Conservation (phyloP, 805 yeast species). For the Myxozyma neglecta region DNA sequence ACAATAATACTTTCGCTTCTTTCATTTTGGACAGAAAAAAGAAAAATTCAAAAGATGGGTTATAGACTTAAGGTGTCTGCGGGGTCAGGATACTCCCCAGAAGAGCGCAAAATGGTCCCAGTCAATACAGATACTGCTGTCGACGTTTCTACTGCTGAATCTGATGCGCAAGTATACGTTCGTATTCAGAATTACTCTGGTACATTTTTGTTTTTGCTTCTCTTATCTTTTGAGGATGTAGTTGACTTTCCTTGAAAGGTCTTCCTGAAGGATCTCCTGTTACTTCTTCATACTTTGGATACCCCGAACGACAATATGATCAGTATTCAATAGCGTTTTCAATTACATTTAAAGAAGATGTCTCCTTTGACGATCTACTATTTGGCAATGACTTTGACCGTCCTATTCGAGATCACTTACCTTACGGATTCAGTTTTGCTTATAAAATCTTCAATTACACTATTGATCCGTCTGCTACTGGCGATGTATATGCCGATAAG, state of each 20-base stretch:
- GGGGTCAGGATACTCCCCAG: conserved; percentile 6
- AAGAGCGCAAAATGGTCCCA: not conserved
- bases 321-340: conserved; percentile 43
- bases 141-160: not conserved
- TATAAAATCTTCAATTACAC: conserved; percentile 55
- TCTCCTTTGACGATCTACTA: conserved; percentile 46
- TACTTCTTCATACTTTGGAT: conserved; percentile 36
- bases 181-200: conserved; percentile 23
- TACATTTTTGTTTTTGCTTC: not conserved
- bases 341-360: conserved; percentile 45
- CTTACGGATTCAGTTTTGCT: conserved; percentile 57
- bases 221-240: not conserved
- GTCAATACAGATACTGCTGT: conserved; percentile 24
- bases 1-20: not conserved
- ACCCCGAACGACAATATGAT: conserved; percentile 35
- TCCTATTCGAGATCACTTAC: conserved; percentile 60
- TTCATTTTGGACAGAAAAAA: not conserved
- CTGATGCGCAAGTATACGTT: conserved; percentile 11
- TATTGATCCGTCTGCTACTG: conserved; percentile 64
- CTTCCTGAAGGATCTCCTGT: conserved; percentile 22
- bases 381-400: conserved; percentile 68
- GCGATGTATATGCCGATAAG: conserved; percentile 58
- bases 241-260: not conserved
- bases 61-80: conserved; percentile 20
- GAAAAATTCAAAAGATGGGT: not conserved